Conservation (phyloP, 1,284 basidiomycete genomes). For the Ganoderma multipileum region DNA sequence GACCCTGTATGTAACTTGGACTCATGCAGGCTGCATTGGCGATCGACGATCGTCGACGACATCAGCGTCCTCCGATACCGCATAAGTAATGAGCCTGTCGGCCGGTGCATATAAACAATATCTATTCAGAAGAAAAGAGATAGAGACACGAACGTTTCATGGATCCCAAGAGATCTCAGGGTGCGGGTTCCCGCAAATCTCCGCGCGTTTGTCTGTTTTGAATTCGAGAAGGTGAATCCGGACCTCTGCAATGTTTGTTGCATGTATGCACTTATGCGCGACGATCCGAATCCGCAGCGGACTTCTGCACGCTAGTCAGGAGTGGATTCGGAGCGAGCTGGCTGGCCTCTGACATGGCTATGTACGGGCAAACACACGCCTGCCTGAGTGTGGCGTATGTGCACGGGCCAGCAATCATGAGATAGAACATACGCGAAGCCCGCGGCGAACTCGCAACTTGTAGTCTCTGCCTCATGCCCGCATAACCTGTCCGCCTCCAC, state of each 20-base stretch:
- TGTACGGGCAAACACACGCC: no score
- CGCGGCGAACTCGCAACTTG: background rate
- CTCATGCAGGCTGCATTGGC: background rate
- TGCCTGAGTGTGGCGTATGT: background rate
- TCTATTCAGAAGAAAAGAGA: background rate
- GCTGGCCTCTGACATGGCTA: background rate
- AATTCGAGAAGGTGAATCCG: background rate
- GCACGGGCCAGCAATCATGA: background rate
- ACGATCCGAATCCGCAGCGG: background rate
- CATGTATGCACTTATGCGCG: background rate
- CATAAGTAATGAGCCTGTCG: background rate
- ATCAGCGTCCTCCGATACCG: background rate
- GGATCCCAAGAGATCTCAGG: background rate
- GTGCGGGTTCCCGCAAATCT: background rate
- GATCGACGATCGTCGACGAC: background rate
- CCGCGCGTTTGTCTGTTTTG: background rate
- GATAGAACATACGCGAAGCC: slow-evolving; percentile 4
- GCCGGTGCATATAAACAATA: background rate
- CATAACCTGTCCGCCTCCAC: background rate
- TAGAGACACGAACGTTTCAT: background rate
- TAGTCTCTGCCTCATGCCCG: background rate
- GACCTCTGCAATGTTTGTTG: background rate
- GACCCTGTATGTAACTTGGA: background rate
- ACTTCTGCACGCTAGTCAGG: background rate
- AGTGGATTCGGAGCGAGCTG: background rate